Base-by-base conservation (phyloP, 2,329 filamentous ascomycete species). In the Cercospora janseana region DNA sequence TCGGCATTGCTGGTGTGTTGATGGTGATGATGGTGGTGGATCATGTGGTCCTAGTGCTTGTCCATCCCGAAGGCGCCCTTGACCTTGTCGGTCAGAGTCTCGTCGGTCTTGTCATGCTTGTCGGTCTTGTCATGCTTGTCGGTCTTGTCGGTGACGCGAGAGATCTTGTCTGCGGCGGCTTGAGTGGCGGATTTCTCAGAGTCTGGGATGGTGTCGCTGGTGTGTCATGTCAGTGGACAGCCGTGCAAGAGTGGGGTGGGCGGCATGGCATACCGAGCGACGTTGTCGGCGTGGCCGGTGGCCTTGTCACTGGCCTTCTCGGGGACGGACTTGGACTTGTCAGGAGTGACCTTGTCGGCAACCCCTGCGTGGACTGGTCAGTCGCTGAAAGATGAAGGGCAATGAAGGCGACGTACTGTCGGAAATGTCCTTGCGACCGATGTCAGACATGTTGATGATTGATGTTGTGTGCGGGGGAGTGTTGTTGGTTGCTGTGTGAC, bases 271-370 rank as follows among this genome's bases (percentile, higher is more conserved):
- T 45, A 54, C 51, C 52, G 52, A 28, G 44, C 67, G 56, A 76
- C 44, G 62, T 79, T 80, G 71, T 83, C 81, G 49, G 65, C 68
- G 50, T 73, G 73, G 60, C 79, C 78, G 55, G 79, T 82, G 64
- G 78, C 42, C 48, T 68, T 66, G 68, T 84, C 80, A 67, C 77
- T 78, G 56, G 77, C 58, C 74, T 82, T 80, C 57, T 82, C 71
- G 62, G 75, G 70, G 61, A 79, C 81, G 55, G 80, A 82, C 74
- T 85, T 84, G 70, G 75, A 68, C 64, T 74, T 74, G 67, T 83
- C 75, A 52, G 81, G 81, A 61, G 75, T 80, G 50, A 80, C 56
- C 62, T 75, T 72, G 75, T 83, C 79, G 64, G 71, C 69, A 55
- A 75, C 70, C 77, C 82, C 77, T 70, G 72, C 65, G 38, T 32